Base-by-base conservation (phyloP, 2,329 filamentous ascomycete genomes). In the Colletotrichum orchidophilum region DNA sequence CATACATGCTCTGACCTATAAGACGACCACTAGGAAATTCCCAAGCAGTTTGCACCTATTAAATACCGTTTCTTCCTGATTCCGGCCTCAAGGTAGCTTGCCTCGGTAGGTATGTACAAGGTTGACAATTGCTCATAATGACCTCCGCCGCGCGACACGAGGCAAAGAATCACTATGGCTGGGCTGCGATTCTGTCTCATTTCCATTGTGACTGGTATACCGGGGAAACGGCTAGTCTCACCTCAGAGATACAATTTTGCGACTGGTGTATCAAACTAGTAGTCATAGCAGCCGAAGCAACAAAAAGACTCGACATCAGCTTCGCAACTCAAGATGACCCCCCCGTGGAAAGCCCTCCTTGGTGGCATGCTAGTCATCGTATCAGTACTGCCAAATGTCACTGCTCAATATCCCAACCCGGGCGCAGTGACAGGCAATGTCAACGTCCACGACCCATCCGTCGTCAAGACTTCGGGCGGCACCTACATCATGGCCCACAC, bases 401-500 rank as follows among this genome's bases (percentile, higher is more conserved):
- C 29, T 6, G 67, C 58, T 18, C 67, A 71, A 39, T 70, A 74
- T 39, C 64, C 73, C 60, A 49, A 46, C n/a, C 78, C 78, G 0
- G 78, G 78, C 2, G 53, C 62, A 0, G 77, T 80, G 54, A 72
- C 71, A 0, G 78, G 78, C 35, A 75, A 74, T 54, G 75, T 73
- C 57, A 71, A 72, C n/a, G 73, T 77, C 42, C 78, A 79, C 60
- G 78, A 79, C 33, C 78, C 78, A 1, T 74, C 77, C 0, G 74
- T 79, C 0, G 77, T 77, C 69, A 80, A 80, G 72, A 78, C 70
- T 2, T 71, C 76, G 0, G 63, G 73, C n/a, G 77, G 77, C 42
- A 72, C 73, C 4, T 80, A 80, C 63, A 7, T 80, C 18, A 58
- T 74, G 33, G 78, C 78, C 1, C 73, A 74, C 71, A 80, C 78